Evolutionary conservation across 768 basidiomycete genomes (phyloP).

Genomic region (Russula dissimulans): DNA sequence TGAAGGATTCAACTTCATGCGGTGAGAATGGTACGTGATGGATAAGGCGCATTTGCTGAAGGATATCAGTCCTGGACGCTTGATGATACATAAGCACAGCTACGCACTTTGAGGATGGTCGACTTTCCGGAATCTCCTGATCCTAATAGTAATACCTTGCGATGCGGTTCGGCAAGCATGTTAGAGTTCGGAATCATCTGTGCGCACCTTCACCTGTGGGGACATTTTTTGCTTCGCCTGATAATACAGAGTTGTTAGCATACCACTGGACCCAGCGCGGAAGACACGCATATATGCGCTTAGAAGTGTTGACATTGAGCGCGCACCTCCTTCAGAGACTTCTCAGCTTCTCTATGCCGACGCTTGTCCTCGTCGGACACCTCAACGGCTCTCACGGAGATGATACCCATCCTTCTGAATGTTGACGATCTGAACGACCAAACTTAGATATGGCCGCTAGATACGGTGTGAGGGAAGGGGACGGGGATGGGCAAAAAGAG

Average conservation of each 20-base stretch:
- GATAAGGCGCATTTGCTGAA: constrained; percentile 93
- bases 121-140: constrained; percentile 94
- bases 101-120: constrained; percentile 71
- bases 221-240: constrained; percentile 38
- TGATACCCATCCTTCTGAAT: constrained; percentile 13
- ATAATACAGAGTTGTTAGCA: background rate
- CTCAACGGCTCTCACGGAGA: constrained; percentile 55
- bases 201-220: constrained; percentile 62
- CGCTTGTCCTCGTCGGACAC: constrained; percentile 61
- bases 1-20: constrained; percentile 79
- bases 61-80: constrained; percentile 1
- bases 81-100: background rate
- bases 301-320: background rate
- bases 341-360: constrained; percentile 63
- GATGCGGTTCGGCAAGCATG: background rate
- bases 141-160: constrained; percentile 76
- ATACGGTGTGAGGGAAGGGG: background rate
- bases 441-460: background rate
- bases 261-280: background rate
- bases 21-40: constrained; percentile 77
- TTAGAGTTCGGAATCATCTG: background rate
- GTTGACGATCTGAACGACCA: background rate
- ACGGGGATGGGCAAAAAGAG: background rate
- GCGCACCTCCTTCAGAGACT: constrained; percentile 65
- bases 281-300: constrained; percentile 8